Percentiles rank a stretch among this genome's conserved stretches.
phyloP scores from a whole-genome alignment of 2,329 filamentous ascomycete species.

The Monosporascus sp. region DNA sequence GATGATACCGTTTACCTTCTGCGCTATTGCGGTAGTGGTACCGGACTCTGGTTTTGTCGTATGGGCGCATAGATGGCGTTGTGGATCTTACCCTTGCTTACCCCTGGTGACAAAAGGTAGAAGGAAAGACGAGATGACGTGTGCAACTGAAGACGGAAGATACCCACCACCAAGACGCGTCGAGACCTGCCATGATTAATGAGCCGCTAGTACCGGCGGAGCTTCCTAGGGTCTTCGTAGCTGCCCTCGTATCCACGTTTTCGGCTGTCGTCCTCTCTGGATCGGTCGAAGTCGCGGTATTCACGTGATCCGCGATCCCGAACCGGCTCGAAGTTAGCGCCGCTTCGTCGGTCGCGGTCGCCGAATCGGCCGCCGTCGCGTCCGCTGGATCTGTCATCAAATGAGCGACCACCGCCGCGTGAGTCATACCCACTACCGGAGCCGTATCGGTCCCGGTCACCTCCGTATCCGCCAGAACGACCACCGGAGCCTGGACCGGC shows the following conservation, averaged over 20 bases:
- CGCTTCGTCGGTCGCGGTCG: slow-evolving; percentile 28
- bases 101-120: slow-evolving; percentile 29
- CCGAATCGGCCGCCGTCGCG: slow-evolving; percentile 39
- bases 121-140: slow-evolving; percentile 26
- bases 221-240: slow-evolving; percentile 71
- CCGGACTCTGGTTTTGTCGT: not conserved
- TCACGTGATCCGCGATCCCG: slow-evolving; percentile 57
- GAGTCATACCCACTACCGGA: slow-evolving; percentile 51
- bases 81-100: slow-evolving; percentile 30
- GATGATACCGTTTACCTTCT: slow-evolving; percentile 9
- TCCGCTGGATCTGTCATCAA: slow-evolving; percentile 50
- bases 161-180: slow-evolving; percentile 38
- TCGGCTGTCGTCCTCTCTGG: slow-evolving; percentile 52
- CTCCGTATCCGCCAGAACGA: slow-evolving; percentile 34
- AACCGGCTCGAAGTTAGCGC: slow-evolving; percentile 78
- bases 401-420: slow-evolving; percentile 51
- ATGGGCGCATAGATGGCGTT: not conserved
- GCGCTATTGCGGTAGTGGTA: not conserved
- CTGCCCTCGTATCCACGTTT: slow-evolving; percentile 71
- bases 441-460: slow-evolving; percentile 41
- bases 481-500: slow-evolving; percentile 52
- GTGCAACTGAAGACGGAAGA: slow-evolving; percentile 30
- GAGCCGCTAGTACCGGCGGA: slow-evolving; percentile 49
- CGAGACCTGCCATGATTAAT: slow-evolving; percentile 33
- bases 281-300: slow-evolving; percentile 49